Base-by-base conservation (phyloP, 2,329 filamentous ascomycete species). In the Aspergillus uvarum region DNA sequence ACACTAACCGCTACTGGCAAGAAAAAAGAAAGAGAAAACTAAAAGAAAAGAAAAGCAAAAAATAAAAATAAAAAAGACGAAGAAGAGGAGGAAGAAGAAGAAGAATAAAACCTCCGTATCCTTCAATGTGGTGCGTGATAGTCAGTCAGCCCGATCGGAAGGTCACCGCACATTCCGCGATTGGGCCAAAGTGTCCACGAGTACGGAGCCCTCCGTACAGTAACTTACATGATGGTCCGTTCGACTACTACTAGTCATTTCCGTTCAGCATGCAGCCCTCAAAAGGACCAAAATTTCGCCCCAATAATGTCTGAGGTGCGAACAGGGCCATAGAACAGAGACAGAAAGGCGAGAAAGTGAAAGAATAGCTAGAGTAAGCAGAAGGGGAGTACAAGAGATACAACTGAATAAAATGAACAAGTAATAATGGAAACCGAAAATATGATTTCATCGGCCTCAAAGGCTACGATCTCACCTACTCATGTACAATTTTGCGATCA, bases 81-180 rank as follows among this genome's bases (percentile, higher is more conserved):
- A 22, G 21, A 22, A 22, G 21, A 22, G 4, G 22, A 22, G 4
- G 22, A 22, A 22, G 22, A 22, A 29, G 26, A 29, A 35, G 38
- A 8, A 8, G 2, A n/a, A 16, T 16, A 44, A 44, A 44, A 16
- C 14, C 38, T 44, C 29, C 47, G 58, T 58, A 54, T 42, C 42
- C 29, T 8, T 53, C 32, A 47, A 56, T 56, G 55, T 49, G 42
- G 49, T 58, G 38, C 32, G 54, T 65, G 59, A 59, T 53, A 52
- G 47, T 58, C 56, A 66, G 59, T 59, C 56, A 66, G 61, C 63
- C 59, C 58, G 59, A 62, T 67, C 59, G 60, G 59, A 60, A 64
- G 42, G 56, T 61, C 56, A 59, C 51, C 32, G 51, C 48, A 55
- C 53, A 51, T 62, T 58, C 62, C 65, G 59, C 54, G 63, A 67